phyloP scores from a whole-genome alignment of 2,329 filamentous ascomycete species.

The Alternaria rosae region DNA sequence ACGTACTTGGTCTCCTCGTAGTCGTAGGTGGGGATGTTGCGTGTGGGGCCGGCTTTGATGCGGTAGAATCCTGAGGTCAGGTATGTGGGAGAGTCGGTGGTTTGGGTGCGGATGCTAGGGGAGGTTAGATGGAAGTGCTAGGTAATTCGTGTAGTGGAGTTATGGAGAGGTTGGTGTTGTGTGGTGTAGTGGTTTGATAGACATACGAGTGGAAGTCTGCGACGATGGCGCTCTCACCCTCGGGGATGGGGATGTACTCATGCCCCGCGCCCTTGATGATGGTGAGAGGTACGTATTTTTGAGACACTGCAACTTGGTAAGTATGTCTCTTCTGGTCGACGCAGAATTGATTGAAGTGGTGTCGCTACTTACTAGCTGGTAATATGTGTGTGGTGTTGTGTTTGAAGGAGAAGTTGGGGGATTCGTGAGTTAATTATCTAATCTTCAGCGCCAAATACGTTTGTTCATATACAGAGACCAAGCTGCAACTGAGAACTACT shows the following conservation, averaged over 20 bases:
- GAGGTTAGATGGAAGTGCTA: background rate
- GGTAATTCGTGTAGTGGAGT: background rate
- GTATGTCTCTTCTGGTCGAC: background rate
- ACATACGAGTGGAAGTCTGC: conserved; percentile 38
- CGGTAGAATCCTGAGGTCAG: conserved; percentile 39
- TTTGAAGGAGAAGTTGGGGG: background rate
- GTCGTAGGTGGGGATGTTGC: conserved; percentile 27
- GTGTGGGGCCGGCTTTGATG: conserved; percentile 30
- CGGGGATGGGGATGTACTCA: conserved; percentile 33
- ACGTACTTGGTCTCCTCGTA: conserved; percentile 40
- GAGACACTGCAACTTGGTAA: conserved; percentile 20
- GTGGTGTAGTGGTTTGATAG: background rate
- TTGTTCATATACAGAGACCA: background rate
- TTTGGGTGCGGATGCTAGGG: conserved; percentile 28
- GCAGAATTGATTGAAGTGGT: background rate
- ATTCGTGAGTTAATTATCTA: background rate
- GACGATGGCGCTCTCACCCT: conserved; percentile 33
- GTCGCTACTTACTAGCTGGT: background rate
- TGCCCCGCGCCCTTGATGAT: conserved; percentile 37
- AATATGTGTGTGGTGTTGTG: background rate
- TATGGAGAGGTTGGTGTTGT: background rate
- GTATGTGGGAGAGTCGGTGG: conserved; percentile 28
- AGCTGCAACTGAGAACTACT: background rate
- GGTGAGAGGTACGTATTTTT: conserved; percentile 29
- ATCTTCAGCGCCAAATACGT: background rate